Base-by-base conservation (phyloP, 768 basidiomycete genomes). In the Candolleomyces eurysporus region DNA sequence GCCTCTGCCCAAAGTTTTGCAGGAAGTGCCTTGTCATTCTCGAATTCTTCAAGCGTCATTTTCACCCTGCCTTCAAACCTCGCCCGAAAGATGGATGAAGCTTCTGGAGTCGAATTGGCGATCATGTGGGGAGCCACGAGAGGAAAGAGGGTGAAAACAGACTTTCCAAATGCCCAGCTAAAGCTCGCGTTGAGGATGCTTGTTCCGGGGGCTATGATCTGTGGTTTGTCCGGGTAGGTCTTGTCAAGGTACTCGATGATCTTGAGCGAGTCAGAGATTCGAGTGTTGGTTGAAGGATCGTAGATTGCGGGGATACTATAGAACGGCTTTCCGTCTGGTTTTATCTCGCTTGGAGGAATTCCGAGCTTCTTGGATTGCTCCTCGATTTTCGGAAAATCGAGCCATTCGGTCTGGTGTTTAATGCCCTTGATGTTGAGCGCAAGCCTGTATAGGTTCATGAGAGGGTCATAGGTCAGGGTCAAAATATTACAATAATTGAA, bases 391-490 rank as follows among this genome's bases (percentile, higher is more conserved):
- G 46, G 10, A 30, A 57, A 64, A 45, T 58, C 59, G 16, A 64
- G 26, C 43, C 48, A 40, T 17, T 58, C 19, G 11, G 56, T 48
- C 26, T 48, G 43, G 26, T 64, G 42, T 6, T 59, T 26, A 17
- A 61, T 50, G 14, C 52, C 45, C 31, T 61, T 61, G 49, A 56
- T 50, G 30, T 60, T 62, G 16, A 62, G 60, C 21, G 63, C 60
- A 54, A 69, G 73, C 55, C 73, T 73, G 40, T 10, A 17, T 36
- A 36, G 36, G 6, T 7, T 36, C 8, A 36, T 8, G 3, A 22
- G n/a, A n/a, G 36, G 3, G 19, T 53, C 19, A 57, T 22, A 14
- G n/a, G 17, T n/a, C 26, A 2, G 19, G 9, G 10, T 26, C 31
- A 17, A 9, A 30, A 30, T 21, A 21, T 7, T 2, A 13, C 32